Percentiles rank a stretch among this genome's conserved stretches.
Conservation (phyloP, 108 stramenopile genomes). For the Skeletonema costatum region DNA sequence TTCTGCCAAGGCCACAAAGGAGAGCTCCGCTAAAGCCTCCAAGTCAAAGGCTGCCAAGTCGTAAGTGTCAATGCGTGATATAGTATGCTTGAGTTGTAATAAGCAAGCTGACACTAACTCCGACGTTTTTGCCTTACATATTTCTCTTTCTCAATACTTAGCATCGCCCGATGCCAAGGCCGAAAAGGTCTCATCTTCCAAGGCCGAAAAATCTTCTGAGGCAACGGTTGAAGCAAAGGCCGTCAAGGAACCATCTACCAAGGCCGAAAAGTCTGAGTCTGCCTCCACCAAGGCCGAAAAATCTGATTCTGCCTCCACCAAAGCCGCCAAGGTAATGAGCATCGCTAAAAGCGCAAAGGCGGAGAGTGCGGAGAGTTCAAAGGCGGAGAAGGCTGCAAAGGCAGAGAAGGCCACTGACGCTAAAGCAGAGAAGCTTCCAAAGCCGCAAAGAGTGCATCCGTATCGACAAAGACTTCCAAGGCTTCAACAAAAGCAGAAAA, state of each 20-base stretch:
- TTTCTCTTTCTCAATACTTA: background rate
- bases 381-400: background rate
- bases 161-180: constrained; percentile 16
- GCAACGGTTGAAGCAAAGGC: no score
- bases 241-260: background rate
- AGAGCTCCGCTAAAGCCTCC: background rate
- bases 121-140: background rate
- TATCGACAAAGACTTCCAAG: background rate
- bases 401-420: background rate
- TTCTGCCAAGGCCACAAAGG: background rate
- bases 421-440: background rate
- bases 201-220: background rate
- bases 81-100: background rate
- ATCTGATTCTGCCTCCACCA: background rate
- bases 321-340: background rate
- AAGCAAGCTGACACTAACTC: no score
- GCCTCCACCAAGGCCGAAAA: background rate
- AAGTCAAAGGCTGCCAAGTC: background rate
- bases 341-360: background rate
- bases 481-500: background rate
- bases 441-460: background rate
- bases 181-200: constrained; percentile 6
- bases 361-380: background rate
- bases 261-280: background rate
- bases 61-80: background rate